Conservation (phyloP, 2,329 filamentous ascomycete genomes). For the Talaromyces sp. region DNA sequence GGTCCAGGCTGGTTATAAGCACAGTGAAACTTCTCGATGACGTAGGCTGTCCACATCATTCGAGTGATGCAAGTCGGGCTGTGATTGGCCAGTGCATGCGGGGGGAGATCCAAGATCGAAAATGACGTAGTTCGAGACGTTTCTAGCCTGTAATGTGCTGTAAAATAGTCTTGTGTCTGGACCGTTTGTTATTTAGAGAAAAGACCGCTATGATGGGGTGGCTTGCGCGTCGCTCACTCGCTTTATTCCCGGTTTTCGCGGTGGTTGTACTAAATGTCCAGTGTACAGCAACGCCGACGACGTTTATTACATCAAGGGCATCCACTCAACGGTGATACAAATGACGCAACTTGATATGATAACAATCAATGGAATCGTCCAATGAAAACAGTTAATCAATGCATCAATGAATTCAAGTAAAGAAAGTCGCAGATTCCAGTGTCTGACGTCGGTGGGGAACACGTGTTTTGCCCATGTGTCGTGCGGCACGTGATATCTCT, state of each 20-base stretch:
- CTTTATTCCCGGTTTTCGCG: neutral
- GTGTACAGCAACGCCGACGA: neutral
- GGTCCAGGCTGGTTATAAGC: neutral
- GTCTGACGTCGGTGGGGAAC: neutral
- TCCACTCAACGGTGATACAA: neutral
- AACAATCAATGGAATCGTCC: neutral
- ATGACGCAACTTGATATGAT: neutral
- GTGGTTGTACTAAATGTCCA: neutral
- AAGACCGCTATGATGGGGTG: neutral
- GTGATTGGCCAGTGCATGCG: neutral
- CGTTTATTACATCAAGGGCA: neutral
- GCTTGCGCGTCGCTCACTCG: neutral
- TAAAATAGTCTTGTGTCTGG: neutral
- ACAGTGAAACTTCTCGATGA: neutral
- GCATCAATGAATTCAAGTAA: neutral
- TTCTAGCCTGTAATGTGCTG: neutral
- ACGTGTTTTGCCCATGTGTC: neutral
- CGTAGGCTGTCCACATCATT: neutral
- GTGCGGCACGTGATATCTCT: neutral
- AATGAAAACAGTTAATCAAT: neutral
- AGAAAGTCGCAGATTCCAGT: neutral
- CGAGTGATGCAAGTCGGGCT: neutral
- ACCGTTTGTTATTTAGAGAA: neutral
- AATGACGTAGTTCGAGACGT: neutral
- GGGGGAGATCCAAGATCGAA: neutral